Base-by-base conservation (phyloP, 176 grass and related monocot species). In the Olyra latifolia region DNA sequence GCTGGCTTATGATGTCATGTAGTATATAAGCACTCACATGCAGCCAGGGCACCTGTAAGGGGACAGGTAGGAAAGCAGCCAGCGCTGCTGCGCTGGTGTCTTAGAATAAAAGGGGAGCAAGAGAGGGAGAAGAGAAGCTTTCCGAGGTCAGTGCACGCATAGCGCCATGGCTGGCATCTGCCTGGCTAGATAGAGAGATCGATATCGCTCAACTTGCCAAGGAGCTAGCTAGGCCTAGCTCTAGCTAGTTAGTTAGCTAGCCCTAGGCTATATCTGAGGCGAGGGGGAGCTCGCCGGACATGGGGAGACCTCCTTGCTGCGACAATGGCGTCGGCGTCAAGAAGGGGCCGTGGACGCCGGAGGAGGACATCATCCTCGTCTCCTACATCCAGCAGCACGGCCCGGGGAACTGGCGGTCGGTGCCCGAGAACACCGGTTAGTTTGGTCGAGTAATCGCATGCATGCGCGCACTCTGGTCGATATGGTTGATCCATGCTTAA, bases 321-420 rank as follows among this genome's bases (percentile, higher is more conserved):
- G 88, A 82, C 59, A 82, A 66, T 65, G 78, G 78, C 58, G 73
- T 77, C 17, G 78, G 78, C 19, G 78, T 89, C 6, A 89, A 89
- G 88, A 90, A 90, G 23, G 88, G 88, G 42, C 88, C 88, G 0
- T 90, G 88, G 88, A 90, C 88, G 49, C 83, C 83, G 3, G 88
- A 90, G 88, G 88, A 90, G 66, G 88, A 90, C 50, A 86, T 90
- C 72, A 41, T 86, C 42, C 88, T 90, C 49, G 88, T 90, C 78
- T 90, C 88, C 83, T 90, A 90, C 83, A 82, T 90, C 78, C 88
- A 86, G 78, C 78, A 90, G 59, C 88, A 90, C 2, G 88, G 88
- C 7, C 88, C 88, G 0, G 88, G 88, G 73, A 90, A 90, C 60
- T 90, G 88, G 88, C 78, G 83, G 0, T 89, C 83, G 0, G 83